A percentile compares a stretch with the other conserved stretches of the same genome.
Evolutionary conservation across 306 rosid genomes (phyloP).

Genomic region (Cucumis hystrix): DNA sequence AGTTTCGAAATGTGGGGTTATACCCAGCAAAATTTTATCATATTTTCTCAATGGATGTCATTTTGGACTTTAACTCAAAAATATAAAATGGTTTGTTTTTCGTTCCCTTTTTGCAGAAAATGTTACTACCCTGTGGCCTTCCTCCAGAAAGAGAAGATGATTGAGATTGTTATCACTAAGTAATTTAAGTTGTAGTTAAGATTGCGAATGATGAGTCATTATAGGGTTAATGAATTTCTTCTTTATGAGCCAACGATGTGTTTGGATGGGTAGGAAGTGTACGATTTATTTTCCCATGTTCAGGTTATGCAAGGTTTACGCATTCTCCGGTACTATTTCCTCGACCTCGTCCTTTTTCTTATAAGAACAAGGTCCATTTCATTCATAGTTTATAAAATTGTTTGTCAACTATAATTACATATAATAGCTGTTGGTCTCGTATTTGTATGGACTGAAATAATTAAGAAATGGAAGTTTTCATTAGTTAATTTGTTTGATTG

Average conservation of each 20-base stretch:
- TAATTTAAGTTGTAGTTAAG: not conserved
- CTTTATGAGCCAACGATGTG: not conserved
- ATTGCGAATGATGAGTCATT: not conserved
- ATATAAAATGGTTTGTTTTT: not conserved
- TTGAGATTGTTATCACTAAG: slow-evolving; percentile 8
- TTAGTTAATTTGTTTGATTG: not conserved
- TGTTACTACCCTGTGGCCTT: slow-evolving; percentile 87
- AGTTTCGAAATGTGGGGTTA: not conserved
- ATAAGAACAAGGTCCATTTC: not conserved
- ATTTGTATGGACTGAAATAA: not conserved
- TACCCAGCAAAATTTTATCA: not conserved
- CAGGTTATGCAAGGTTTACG: not conserved
- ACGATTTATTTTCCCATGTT: too few species aligned
- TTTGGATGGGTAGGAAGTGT: too few species aligned
- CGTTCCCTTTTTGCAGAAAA: slow-evolving; percentile 41
- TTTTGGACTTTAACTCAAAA: not conserved
- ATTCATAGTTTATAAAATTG: not conserved
- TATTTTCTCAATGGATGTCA: not conserved
- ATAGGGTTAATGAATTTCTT: not conserved
- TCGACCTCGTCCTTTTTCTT: not conserved
- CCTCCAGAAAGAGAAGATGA: slow-evolving; percentile 94
- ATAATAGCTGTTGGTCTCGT: not conserved
- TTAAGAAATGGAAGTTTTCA: not conserved
- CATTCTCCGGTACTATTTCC: not conserved
- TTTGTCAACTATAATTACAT: not conserved